A percentile compares a stretch with the other conserved stretches of the same genome.
phyloP scores from a whole-genome alignment of 2,329 filamentous ascomycete species.

The Xylaria sp. region DNA sequence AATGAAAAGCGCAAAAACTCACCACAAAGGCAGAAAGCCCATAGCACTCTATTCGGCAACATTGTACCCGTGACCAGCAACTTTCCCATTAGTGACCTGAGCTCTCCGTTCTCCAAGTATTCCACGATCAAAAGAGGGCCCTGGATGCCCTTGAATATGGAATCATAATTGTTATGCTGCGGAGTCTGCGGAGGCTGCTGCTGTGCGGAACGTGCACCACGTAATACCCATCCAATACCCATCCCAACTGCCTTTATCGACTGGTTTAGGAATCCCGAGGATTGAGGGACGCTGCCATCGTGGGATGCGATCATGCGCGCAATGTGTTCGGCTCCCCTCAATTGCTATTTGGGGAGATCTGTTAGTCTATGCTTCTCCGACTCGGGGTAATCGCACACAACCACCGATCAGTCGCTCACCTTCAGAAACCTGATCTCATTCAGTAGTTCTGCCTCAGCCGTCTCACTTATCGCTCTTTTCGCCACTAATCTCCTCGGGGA shows the following conservation, averaged over 20 bases:
- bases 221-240: background rate
- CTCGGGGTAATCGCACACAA: background rate
- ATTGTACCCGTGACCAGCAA: background rate
- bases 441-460: background rate
- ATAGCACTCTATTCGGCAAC: slow-evolving; percentile 4
- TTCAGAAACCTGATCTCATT: background rate
- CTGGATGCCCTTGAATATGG: background rate
- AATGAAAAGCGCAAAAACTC: background rate
- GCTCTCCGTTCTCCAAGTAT: slow-evolving; percentile 4
- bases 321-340: slow-evolving; percentile 1
- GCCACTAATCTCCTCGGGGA: background rate
- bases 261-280: background rate
- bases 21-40: slow-evolving; percentile 1
- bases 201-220: background rate
- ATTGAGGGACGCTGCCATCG: background rate
- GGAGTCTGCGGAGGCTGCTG: too few species aligned
- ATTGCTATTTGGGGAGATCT: background rate
- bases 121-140: background rate
- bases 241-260: background rate
- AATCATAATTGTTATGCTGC: background rate
- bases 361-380: background rate
- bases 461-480: background rate
- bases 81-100: background rate
- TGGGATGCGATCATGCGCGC: background rate
- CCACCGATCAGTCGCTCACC: background rate